Evolutionary conservation across 768 basidiomycete species (phyloP), one percentile per base, ranked within the genome.

Genomic region (Paxillus involutus): DNA sequence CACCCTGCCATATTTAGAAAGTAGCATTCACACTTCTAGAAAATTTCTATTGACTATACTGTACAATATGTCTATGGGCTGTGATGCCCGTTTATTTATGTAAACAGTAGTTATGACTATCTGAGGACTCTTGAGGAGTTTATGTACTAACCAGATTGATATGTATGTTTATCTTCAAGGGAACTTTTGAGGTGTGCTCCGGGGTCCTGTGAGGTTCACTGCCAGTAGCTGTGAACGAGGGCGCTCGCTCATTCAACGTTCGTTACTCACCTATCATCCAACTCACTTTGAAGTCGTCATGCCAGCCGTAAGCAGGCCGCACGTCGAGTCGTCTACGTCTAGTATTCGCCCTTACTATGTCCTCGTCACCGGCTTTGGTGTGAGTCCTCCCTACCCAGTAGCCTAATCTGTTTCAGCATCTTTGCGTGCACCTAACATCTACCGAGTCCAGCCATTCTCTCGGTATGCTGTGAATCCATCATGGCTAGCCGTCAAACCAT

Each of bases 401-500:
- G 51, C 53, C 57, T 57, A 17, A 39, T 66, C 52, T 42, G 37
- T 61, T 70, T 60, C 61, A 17, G 66, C 59, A 33, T 40, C 46
- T 19, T 61, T 47, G 37, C 44, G 14, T 41, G 44, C 49, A 43
- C 60, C 62, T 66, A 48, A 65, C 65, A 30, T 48, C 49, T 47
- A 45, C 55, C 44, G 58, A 63, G 56, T 47, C 57, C 62, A 85
- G 82, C 83, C 85, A 26, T 85, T 83, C 66, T 68, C 75, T 47
- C 77, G 80, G 17, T 80, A 79, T 60, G 62, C 72, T 47, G 75
- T 76, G 51, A 89, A 89, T 61, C 87, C 88, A 2, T 88, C 87
- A 19, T 89, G 88, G 87, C 74, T 85, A 7, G 86, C 86, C 33
- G 85, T 84, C 11, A 72, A 79, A 56, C 76, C 82, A 10, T 73